These are phyloP conservation scores for Pythium plurisporium DNA, from an alignment of 352 stramenopile species.

Conservation along the genomic window DNA sequence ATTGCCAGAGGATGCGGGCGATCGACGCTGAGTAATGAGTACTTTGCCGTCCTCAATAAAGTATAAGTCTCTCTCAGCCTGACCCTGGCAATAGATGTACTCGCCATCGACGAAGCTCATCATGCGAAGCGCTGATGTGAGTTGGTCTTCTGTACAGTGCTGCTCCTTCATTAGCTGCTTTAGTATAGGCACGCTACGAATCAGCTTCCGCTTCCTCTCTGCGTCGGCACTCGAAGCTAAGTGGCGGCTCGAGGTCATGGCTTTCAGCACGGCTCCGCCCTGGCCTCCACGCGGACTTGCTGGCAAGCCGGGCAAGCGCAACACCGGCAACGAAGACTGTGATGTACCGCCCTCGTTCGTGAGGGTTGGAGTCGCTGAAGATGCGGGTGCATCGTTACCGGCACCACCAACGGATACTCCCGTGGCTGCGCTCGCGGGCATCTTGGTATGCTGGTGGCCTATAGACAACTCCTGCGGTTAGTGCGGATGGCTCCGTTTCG, in stretches of 20 bases:
- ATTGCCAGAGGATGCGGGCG: too few species aligned
- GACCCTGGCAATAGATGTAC: slow-evolving; percentile 63
- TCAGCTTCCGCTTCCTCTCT: slow-evolving; percentile 46
- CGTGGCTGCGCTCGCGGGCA: neutral
- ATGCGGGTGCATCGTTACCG: neutral
- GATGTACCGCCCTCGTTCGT: too few species aligned
- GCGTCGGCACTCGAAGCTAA: slow-evolving; percentile 1
- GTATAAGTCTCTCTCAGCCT: slow-evolving; percentile 48
- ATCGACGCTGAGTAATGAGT: slow-evolving; percentile 58
- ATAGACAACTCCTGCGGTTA: neutral
- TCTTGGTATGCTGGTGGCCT: neutral
- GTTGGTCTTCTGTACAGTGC: slow-evolving; percentile 36
- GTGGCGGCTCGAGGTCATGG: neutral
- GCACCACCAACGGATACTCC: neutral
- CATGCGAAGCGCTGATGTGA: slow-evolving; percentile 34
- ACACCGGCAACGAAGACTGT: neutral
- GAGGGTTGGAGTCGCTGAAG: too few species aligned
- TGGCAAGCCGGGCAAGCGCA: neutral
- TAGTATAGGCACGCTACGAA: slow-evolving; percentile 50
- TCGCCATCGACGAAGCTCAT: slow-evolving; percentile 44
- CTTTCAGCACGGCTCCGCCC: neutral
- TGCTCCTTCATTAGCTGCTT: slow-evolving; percentile 38
- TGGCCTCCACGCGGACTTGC: neutral
- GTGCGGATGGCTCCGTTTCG: neutral
- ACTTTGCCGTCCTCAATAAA: slow-evolving; percentile 75